Base-by-base conservation (phyloP, 345 rosid species). In the Corchorus capsularis region DNA sequence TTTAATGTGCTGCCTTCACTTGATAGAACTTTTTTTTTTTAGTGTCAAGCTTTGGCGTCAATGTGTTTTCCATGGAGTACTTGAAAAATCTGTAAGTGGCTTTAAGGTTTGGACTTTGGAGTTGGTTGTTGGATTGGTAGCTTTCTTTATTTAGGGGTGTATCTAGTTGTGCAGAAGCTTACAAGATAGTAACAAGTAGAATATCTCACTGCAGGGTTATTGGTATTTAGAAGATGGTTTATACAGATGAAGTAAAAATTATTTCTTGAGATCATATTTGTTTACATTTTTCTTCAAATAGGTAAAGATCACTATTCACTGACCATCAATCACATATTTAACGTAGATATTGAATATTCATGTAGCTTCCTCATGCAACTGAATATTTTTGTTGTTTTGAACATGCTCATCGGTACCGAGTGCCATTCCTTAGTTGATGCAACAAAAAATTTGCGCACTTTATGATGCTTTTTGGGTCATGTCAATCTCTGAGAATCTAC, bases 401-500 rank as follows among this genome's bases (percentile, higher is more conserved):
- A 9, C 22, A 3, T 63, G 67, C 46, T 63, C 11, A 8, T 17
- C 43, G 22, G 13, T 63, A 8, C 11, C 2, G 3, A 63, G 47
- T 16, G 46, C 3, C 49, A 13, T 63, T 63, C 67, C 20, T 16
- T 63, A 34, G 47, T 45, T 45, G 53, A 20, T 20, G 71, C 37
- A 19, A 20, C 27, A 46, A 46, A 66, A 4, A 1, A 60, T 32
- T 52, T 52, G 14, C 34, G 22, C 27, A 34, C 37, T n/a, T 34
- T 69, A 34, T 53, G 46, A 35, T 16, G 32, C 57, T 49, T 49
- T 34, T 16, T 69, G 16, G 8, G 15, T 69, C 59, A 32, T 61
- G 69, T 11, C 56, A 13, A 41, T 52, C 46, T 78, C 27, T 2
- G 50, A 66, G 35, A 66, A 47, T 59, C 79, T 82, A 46, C 78